Percentiles rank a stretch among this genome's conserved stretches.
phyloP scores from a whole-genome alignment of 2,329 filamentous ascomycete genomes.

The Tolypocladium ophioglossoides region DNA sequence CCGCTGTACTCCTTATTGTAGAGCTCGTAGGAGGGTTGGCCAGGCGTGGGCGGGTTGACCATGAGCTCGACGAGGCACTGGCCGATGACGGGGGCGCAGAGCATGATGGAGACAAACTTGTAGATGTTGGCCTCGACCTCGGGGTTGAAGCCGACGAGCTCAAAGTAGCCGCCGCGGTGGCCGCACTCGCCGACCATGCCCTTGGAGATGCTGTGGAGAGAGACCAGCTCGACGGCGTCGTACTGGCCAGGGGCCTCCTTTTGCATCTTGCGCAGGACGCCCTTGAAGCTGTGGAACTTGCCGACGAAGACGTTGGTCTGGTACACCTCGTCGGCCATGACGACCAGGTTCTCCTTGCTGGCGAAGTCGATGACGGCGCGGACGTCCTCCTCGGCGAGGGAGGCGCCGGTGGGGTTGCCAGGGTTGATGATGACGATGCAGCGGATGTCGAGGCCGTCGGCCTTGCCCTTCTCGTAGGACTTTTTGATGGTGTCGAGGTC shows the following conservation, averaged over 20 bases:
- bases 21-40: slow-evolving; percentile 72
- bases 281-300: slow-evolving; percentile 93
- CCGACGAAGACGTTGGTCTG: slow-evolving; percentile 97
- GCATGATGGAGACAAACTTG: slow-evolving; percentile 96
- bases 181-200: slow-evolving; percentile 99
- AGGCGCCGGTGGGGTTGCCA: slow-evolving; percentile 91
- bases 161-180: slow-evolving; percentile 95
- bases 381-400: slow-evolving; percentile 68
- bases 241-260: slow-evolving; percentile 63
- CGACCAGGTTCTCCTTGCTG: slow-evolving; percentile 71
- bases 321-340: slow-evolving; percentile 96
- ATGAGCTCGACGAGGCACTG: slow-evolving; percentile 96
- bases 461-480: slow-evolving; percentile 63
- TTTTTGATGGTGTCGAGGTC: slow-evolving; percentile 67
- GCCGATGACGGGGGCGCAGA: slow-evolving; percentile 89
- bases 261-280: slow-evolving; percentile 72
- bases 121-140: slow-evolving; percentile 89
- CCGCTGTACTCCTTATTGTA: slow-evolving; percentile 78
- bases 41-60: slow-evolving; percentile 84
- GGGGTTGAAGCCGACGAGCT: slow-evolving; percentile 80
- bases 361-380: slow-evolving; percentile 80
- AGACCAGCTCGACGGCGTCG: slow-evolving; percentile 79
- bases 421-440: slow-evolving; percentile 97
- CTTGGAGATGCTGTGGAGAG: slow-evolving; percentile 89
- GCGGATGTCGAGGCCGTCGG: slow-evolving; percentile 74